Base-by-base conservation (phyloP, 1,284 basidiomycete genomes). In the Spongiforma sp. region DNA sequence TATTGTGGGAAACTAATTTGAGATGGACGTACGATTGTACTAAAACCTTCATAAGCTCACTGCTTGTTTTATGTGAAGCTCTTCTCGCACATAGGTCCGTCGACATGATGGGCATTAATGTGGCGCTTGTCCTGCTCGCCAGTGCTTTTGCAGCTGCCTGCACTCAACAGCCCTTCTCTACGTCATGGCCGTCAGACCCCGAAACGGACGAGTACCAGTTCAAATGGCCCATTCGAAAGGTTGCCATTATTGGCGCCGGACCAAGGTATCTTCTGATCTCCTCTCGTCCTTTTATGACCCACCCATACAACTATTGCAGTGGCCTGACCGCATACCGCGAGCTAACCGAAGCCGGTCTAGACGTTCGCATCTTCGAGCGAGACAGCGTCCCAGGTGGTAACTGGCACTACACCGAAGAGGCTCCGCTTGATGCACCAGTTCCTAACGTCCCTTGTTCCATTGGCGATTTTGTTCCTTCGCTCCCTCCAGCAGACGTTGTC, bases 221-320 rank as follows among this genome's bases (percentile, higher is more conserved):
- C 28, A 34, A 34, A 19, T 64, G 66, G 66, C 66, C 62, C 14
- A 72, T 72, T 24, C 59, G 48, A 28, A 68, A 6, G 52, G 63
- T 70, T 19, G 70, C 62, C 8, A 28, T 70, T 11, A 68, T 70
- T 11, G 69, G 70, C 0, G 65, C 70, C 36, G 70, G 68, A 7
- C 65, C 65, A 52, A 62, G 61, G 68, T 71, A n/a, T 5, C 17
- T 1, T 37, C 9, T 52, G 4, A 14, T 15, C 26, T 4, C n/a
- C 28, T 9, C 11, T 36, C 30, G 10, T 36, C 15, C 1, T 17
- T n/a, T 26, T 26, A 9, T 26, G 9, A 12, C 54, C 57, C 17
- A 55, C 33, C 2, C 9, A 21, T 12, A 48, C 28, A 3, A 32
- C 32, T 17, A 39, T 15, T 19, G 19, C 37, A 69, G 68, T 26